These are phyloP conservation scores for Phytophthora uliginosa DNA, from an alignment of 352 stramenopile genomes.

Conservation along the genomic window DNA sequence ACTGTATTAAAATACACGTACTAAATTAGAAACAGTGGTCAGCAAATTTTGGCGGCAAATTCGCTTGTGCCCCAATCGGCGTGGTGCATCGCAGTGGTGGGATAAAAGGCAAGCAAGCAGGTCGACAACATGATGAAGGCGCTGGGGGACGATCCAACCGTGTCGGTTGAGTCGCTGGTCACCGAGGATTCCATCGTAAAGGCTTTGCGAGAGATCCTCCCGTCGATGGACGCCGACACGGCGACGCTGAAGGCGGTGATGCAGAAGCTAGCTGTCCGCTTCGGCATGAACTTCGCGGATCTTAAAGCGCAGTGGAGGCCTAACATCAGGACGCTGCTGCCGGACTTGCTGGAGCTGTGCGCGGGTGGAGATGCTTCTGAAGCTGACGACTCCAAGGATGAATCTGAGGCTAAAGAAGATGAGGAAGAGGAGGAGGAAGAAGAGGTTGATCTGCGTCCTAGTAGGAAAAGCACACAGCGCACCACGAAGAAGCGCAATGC, in stretches of 20 bases:
- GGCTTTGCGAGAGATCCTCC: slow-evolving; percentile 64
- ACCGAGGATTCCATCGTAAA: slow-evolving; percentile 39
- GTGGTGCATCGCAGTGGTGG: background rate
- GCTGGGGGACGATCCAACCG: slow-evolving; percentile 24
- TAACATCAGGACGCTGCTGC: slow-evolving; percentile 57
- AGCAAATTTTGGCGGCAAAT: background rate
- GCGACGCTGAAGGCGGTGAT: slow-evolving; percentile 64
- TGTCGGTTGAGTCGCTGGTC: slow-evolving; percentile 22
- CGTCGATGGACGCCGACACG: slow-evolving; percentile 59
- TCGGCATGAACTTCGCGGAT: slow-evolving; percentile 53
- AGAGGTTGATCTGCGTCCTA: slow-evolving; percentile 32
- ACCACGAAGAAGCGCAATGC: slow-evolving; percentile 35
- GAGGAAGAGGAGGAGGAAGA: slow-evolving; percentile 43
- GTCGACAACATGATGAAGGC: slow-evolving; percentile 39
- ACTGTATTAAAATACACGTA: background rate
- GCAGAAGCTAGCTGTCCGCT: slow-evolving; percentile 56
- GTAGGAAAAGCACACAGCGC: slow-evolving; percentile 35
- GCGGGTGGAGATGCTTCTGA: slow-evolving; percentile 15
- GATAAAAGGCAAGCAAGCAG: slow-evolving; percentile 5
- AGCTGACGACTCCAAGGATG: slow-evolving; percentile 25
- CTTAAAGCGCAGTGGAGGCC: slow-evolving; percentile 62
- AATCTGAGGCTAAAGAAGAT: slow-evolving; percentile 18
- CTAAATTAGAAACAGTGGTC: background rate
- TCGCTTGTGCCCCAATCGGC: background rate
- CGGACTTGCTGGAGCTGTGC: slow-evolving; percentile 58